Evolutionary conservation across 352 stramenopile genomes (phyloP).

Genomic region (Phytophthora pisi): DNA sequence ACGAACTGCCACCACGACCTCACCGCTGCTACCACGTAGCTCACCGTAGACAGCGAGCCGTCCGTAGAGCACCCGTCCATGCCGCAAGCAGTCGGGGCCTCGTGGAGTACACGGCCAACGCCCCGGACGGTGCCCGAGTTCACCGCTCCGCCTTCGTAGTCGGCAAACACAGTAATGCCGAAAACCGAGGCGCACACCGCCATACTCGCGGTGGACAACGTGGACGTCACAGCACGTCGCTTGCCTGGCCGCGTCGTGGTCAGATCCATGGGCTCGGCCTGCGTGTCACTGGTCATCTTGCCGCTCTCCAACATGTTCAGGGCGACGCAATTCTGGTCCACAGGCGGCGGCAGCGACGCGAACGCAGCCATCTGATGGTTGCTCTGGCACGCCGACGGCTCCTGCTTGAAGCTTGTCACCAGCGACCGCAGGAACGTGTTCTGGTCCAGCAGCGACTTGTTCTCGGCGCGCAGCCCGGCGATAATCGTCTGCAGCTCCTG

Average conservation of each 20-base stretch:
- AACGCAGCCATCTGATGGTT: slow-evolving; percentile 24
- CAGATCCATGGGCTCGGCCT: slow-evolving; percentile 27
- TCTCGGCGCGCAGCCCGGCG: slow-evolving; percentile 69
- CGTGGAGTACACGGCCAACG: slow-evolving; percentile 67
- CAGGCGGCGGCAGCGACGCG: slow-evolving; percentile 39
- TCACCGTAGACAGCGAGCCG: slow-evolving; percentile 34
- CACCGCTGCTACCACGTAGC: slow-evolving; percentile 39
- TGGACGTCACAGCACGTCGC: slow-evolving; percentile 42
- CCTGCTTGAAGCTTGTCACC: slow-evolving; percentile 58
- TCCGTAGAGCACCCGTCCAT: slow-evolving; percentile 34
- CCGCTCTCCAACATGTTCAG: slow-evolving; percentile 37
- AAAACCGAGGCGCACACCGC: slow-evolving; percentile 78
- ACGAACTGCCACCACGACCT: slow-evolving; percentile 55
- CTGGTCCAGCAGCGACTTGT: slow-evolving; percentile 82
- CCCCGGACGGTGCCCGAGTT: slow-evolving; percentile 54
- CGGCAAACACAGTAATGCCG: slow-evolving; percentile 72
- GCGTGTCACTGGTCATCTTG: slow-evolving; percentile 24
- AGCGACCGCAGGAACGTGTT: slow-evolving; percentile 80
- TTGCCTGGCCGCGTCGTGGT: slow-evolving; percentile 38
- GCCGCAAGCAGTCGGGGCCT: slow-evolving; percentile 48
- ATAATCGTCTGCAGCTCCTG: slow-evolving; percentile 75
- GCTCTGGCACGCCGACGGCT: slow-evolving; percentile 11
- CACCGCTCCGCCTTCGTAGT: slow-evolving; percentile 49
- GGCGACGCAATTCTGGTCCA: slow-evolving; percentile 24
- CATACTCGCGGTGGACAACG: slow-evolving; percentile 62